Base-by-base conservation (phyloP, 177 flowering plant species). In the Vitis hybrid region DNA sequence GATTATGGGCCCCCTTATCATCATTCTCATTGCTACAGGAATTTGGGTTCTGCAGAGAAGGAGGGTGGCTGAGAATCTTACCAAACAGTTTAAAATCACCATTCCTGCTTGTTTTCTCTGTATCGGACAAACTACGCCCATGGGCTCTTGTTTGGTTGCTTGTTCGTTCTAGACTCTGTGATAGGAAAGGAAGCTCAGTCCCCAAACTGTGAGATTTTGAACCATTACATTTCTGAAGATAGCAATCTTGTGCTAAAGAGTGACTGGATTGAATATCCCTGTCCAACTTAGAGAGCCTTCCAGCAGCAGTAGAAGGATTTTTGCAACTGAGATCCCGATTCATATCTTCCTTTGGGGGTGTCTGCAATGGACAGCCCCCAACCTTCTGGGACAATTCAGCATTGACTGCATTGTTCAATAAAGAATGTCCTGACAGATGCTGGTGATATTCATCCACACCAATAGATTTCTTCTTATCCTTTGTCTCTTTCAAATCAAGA, bases 1-100 rank as follows among this genome's bases (percentile, higher is more conserved):
- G 72, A 63, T 65, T 66, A 19, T 62, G 70, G 6, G 45, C 58
- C 20, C 55, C 65, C 33, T 71, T 76, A 13, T 70, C 79, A 1
- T 72, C 82, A 64, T 68, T 71, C 55, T 76, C 83, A 9, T 74
- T 73, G 33, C 55, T 11, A 26, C 56, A 64, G 13, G 85, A 39
- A 74, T 49, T 68, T 2, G 71, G 55, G 70, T 85, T 82, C 55
- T 76, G 85, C 71, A 56, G 64, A 48, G 89, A 65, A 14, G 88
- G 71, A 1, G 87, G 78, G 62, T 85, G 75, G 69, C 75, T 86
- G n/a, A 92, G 87, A 72, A 91, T 88, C 80, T 90, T 73, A 56
- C 99, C 99, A 79, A 91, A 94, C 45, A 94, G 77, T 60, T 89
- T 94, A 33, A 94, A 84, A 82, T 92, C 89, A 68, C 93, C 87